Conservation (phyloP, 2,329 filamentous ascomycete species). For the Epichloe uncinata region DNA sequence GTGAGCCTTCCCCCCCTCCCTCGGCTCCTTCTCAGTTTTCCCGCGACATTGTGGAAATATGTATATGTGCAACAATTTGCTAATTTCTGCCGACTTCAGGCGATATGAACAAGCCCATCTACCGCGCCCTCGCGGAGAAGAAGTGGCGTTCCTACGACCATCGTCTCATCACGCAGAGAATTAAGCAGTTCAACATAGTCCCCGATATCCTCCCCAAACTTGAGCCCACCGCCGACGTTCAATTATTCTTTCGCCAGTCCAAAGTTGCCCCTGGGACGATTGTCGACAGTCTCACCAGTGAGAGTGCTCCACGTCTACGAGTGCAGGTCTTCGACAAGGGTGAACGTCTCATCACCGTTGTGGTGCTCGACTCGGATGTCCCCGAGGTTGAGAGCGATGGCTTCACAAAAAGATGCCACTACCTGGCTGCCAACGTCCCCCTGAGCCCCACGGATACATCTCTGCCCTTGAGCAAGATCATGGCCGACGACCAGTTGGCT, state of each 20-base stretch:
- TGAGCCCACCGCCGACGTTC: conserved; percentile 65
- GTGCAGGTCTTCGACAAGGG: conserved; percentile 79
- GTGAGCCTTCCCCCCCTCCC: conserved; percentile 34
- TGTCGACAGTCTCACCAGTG: conserved; percentile 61
- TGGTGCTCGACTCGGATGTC: conserved; percentile 81
- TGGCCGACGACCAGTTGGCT: conserved; percentile 51
- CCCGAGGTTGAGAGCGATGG: conserved; percentile 61
- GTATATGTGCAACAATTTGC: neutral
- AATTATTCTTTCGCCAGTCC: conserved; percentile 62
- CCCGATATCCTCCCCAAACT: conserved; percentile 78
- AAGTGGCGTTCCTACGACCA: conserved; percentile 82
- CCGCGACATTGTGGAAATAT: no score
- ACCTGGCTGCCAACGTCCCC: conserved; percentile 58
- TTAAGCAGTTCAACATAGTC: conserved; percentile 73
- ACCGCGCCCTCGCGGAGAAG: conserved; percentile 72
- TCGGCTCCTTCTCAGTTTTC: neutral
- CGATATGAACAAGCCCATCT: conserved; percentile 93
- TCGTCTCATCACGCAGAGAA: conserved; percentile 69
- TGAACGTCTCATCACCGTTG: conserved; percentile 69
- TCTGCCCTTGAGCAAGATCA: conserved; percentile 51
- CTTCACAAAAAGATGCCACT: conserved; percentile 77
- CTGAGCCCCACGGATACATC: conserved; percentile 39
- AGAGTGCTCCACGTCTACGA: conserved; percentile 58
- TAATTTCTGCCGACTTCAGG: conserved; percentile 33
- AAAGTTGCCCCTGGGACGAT: conserved; percentile 65